Percentiles rank a stretch among this genome's conserved stretches.
Evolutionary conservation across 1,139 yeast genomes (phyloP).

Genomic region (Magnusiomyces paraingens): DNA sequence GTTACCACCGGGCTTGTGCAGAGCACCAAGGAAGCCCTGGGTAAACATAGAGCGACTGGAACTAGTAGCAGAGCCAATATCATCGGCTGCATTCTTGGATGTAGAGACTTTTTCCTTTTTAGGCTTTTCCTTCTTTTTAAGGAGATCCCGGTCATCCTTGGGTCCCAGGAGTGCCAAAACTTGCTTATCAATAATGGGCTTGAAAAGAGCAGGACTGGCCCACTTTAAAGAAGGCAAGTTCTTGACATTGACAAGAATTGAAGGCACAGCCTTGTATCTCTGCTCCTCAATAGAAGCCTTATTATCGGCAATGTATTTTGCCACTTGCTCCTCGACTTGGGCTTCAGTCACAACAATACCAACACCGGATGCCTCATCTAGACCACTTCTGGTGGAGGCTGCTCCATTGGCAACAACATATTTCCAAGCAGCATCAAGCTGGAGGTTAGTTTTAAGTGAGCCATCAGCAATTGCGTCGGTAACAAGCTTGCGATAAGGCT

Average conservation of each 20-base stretch:
- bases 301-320: constrained; percentile 52
- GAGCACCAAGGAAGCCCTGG: constrained; percentile 92
- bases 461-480: constrained; percentile 58
- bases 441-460: constrained; percentile 59
- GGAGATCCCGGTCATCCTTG: constrained; percentile 87
- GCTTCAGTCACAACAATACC: constrained; percentile 67
- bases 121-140: constrained; percentile 62
- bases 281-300: constrained; percentile 54
- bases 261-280: constrained; percentile 73
- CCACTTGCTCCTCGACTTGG: constrained; percentile 54
- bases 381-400: constrained; percentile 37
- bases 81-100: constrained; percentile 21
- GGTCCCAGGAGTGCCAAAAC: constrained; percentile 75
- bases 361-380: constrained; percentile 69
- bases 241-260: constrained; percentile 69
- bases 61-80: constrained; percentile 43
- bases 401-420: constrained; percentile 40
- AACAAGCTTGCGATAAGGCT: constrained; percentile 42
- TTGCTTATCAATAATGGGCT: constrained; percentile 77
- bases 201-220: constrained; percentile 84
- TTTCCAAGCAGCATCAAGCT: constrained; percentile 74
- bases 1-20: constrained; percentile 93
- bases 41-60: constrained; percentile 69
- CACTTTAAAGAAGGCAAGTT: constrained; percentile 70
- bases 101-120: constrained; percentile 24